A percentile compares a stretch with the other conserved stretches of the same genome.
These are phyloP conservation scores for Corinectria fuckeliana DNA, from an alignment of 2,329 filamentous ascomycete species.

Conservation along the genomic window DNA sequence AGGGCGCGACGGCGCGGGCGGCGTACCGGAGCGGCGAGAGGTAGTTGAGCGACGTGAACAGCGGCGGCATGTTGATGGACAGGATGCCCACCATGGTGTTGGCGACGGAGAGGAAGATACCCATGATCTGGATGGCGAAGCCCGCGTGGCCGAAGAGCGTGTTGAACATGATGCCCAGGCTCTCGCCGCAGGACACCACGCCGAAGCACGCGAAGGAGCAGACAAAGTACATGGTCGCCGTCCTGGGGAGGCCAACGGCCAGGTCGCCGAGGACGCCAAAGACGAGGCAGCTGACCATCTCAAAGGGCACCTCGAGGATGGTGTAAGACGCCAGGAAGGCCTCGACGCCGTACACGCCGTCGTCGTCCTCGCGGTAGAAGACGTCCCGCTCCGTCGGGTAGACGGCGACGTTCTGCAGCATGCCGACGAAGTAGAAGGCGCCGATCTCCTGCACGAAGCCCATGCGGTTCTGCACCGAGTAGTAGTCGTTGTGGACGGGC, in stretches of 20 bases:
- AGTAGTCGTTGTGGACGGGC: conserved; percentile 72
- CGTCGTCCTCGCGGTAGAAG: conserved; percentile 78
- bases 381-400: conserved; percentile 77
- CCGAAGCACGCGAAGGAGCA: conserved; percentile 73
- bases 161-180: conserved; percentile 80
- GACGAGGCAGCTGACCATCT: conserved; percentile 68
- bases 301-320: conserved; percentile 73
- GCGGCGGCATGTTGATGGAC: conserved; percentile 70
- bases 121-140: conserved; percentile 77
- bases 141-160: conserved; percentile 76
- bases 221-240: conserved; percentile 70
- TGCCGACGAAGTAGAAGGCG: conserved; percentile 76
- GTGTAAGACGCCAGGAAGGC: conserved; percentile 76
- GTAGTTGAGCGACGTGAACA: conserved; percentile 74
- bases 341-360: conserved; percentile 73
- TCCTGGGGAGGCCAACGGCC: conserved; percentile 69
- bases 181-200: conserved; percentile 77
- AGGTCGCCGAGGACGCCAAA: conserved; percentile 70
- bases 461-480: conserved; percentile 73
- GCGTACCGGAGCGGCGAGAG: conserved; percentile 75
- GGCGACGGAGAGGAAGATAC: conserved; percentile 71
- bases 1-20: conserved; percentile 70
- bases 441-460: conserved; percentile 77
- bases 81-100: conserved; percentile 76
- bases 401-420: conserved; percentile 79